Conservation (phyloP, 1,284 basidiomycete genomes). For the Ceratobasidium sp. region DNA sequence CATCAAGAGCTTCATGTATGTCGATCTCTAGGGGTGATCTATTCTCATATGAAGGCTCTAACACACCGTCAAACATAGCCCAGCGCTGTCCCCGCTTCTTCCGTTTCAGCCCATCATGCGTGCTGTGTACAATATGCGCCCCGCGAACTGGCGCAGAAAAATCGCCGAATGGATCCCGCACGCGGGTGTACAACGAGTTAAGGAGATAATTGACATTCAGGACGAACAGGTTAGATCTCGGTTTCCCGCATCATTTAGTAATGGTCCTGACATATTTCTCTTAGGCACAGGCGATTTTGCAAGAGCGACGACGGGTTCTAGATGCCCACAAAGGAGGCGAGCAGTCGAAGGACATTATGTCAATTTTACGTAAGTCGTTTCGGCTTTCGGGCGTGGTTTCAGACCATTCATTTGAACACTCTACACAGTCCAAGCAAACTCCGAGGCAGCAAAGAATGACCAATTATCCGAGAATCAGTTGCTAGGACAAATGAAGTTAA, state of each 20-base stretch:
- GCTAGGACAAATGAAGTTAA: slow-evolving; percentile 27
- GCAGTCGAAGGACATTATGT: slow-evolving; percentile 13
- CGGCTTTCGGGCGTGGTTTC: too few relatives aligned
- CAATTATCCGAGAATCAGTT: slow-evolving; percentile 1
- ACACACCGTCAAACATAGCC: background rate
- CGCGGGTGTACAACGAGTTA: background rate
- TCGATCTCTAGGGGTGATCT: too few relatives aligned
- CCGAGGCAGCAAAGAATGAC: background rate
- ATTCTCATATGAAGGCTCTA: background rate
- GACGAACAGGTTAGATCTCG: slow-evolving; percentile 9
- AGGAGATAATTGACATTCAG: slow-evolving; percentile 16
- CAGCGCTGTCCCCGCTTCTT: background rate
- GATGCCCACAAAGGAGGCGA: background rate
- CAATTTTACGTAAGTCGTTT: background rate
- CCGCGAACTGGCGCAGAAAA: background rate
- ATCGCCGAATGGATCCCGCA: slow-evolving; percentile 4
- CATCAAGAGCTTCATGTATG: slow-evolving; percentile 9
- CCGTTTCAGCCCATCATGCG: background rate
- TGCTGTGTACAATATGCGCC: background rate
- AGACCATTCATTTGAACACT: background rate
- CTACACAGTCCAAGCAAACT: slow-evolving; percentile 8
- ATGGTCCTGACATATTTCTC: background rate
- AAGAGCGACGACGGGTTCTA: background rate
- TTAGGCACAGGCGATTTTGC: slow-evolving; percentile 19
- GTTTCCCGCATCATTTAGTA: background rate